Percentiles rank a stretch among this genome's conserved stretches.
These are phyloP conservation scores for Talinum fruticosum DNA, from an alignment of 148 eudicot species.

Conservation along the genomic window DNA sequence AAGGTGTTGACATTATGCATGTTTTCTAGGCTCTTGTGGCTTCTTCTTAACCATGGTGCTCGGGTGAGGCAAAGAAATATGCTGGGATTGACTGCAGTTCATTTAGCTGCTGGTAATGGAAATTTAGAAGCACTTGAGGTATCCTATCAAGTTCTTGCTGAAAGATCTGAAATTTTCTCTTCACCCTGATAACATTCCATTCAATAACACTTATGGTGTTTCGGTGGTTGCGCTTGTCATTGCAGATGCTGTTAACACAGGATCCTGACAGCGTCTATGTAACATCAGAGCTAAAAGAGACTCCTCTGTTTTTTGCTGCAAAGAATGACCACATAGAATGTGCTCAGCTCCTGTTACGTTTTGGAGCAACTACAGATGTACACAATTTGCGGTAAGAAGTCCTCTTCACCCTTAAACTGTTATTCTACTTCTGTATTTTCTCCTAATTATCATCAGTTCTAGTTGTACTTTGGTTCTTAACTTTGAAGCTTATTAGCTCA, in stretches of 20 bases:
- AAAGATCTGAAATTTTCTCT: not conserved
- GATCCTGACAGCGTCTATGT: slow-evolving; percentile 29
- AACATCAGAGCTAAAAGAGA: slow-evolving; percentile 35
- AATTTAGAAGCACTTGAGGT: slow-evolving; percentile 37
- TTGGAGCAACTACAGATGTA: slow-evolving; percentile 37
- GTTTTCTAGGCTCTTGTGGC: slow-evolving; percentile 27
- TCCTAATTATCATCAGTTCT: not conserved
- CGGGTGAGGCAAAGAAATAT: slow-evolving; percentile 36
- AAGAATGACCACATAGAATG: slow-evolving; percentile 35
- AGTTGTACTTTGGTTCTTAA: not conserved
- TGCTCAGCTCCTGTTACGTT: slow-evolving; percentile 32
- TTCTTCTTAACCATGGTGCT: slow-evolving; percentile 36
- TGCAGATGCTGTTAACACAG: slow-evolving; percentile 27
- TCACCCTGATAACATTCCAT: not conserved
- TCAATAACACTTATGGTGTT: not conserved
- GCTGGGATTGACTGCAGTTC: slow-evolving; percentile 35
- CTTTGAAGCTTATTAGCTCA: not conserved
- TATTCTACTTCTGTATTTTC: not conserved
- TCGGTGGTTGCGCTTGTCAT: not conserved
- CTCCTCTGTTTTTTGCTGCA: slow-evolving; percentile 38
- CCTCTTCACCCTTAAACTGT: not conserved
- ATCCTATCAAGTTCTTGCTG: slow-evolving; percentile 13
- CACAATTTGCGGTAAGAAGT: slow-evolving; percentile 34
- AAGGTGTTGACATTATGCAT: not conserved
- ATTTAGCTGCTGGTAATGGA: slow-evolving; percentile 35